Evolutionary conservation across 2,329 filamentous ascomycete genomes (phyloP).

Genomic region (Talaromyces piceae): DNA sequence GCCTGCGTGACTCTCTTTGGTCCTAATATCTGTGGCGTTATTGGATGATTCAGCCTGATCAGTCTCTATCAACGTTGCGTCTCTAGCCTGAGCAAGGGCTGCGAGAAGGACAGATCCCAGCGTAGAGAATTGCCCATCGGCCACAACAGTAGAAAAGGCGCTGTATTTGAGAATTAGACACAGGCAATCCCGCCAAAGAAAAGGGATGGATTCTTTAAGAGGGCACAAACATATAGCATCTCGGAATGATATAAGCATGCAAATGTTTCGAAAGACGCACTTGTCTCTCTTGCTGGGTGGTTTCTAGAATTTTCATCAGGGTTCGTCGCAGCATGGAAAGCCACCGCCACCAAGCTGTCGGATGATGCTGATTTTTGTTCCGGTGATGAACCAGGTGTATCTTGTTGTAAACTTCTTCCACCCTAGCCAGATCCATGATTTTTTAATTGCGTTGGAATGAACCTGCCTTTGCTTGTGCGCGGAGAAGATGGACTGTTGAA

Average conservation of each 20-base stretch:
- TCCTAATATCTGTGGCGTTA: neutral
- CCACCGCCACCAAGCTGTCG: conserved; percentile 71
- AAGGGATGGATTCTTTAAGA: neutral
- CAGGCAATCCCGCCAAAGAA: too few relatives aligned
- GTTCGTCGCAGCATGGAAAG: conserved; percentile 66
- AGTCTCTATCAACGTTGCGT: conserved; percentile 10
- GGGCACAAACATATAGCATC: conserved; percentile 31
- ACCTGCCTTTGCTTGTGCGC: neutral
- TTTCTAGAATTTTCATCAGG: conserved; percentile 47
- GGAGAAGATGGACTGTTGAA: neutral
- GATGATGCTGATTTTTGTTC: conserved; percentile 85
- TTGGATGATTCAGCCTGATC: neutral
- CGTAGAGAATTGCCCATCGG: conserved; percentile 64
- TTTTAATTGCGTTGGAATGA: neutral
- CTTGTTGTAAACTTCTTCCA: conserved; percentile 28
- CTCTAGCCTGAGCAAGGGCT: conserved; percentile 53
- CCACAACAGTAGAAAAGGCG: conserved; percentile 60
- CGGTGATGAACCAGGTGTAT: conserved; percentile 70
- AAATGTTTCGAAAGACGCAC: conserved; percentile 27
- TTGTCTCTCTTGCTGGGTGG: conserved; percentile 37
- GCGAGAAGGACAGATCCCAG: conserved; percentile 64
- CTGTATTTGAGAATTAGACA: conserved; percentile 16
- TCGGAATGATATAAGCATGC: conserved; percentile 28
- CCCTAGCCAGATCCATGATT: conserved; percentile 25
- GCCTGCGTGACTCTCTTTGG: neutral